phyloP scores from a whole-genome alignment of 495 filamentous ascomycete genomes.

The Tirmania nivea region DNA sequence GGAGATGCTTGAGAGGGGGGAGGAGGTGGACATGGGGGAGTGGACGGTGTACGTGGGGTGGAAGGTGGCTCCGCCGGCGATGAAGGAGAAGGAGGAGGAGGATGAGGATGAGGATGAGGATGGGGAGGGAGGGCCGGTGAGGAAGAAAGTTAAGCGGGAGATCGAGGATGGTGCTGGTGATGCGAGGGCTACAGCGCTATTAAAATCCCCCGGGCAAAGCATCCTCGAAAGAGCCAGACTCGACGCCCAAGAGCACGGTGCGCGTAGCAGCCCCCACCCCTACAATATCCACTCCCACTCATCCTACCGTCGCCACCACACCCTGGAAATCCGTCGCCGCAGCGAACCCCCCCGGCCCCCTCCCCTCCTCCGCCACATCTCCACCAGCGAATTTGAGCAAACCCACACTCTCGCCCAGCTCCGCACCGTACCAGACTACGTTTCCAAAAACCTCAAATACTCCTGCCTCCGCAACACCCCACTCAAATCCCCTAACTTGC shows the following conservation, averaged over 20 bases:
- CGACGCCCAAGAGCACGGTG: not conserved
- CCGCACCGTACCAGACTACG: constrained; percentile 25
- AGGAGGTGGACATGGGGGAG: constrained; percentile 3
- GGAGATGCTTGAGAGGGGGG: not conserved
- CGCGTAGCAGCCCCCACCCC: not conserved
- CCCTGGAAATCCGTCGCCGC: not conserved
- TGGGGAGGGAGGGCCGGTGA: not conserved
- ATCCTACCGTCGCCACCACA: not conserved
- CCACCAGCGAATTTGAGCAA: not conserved
- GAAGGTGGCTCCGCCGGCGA: too few species aligned
- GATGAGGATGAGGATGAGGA: constrained; percentile 5
- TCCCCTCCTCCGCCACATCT: not conserved
- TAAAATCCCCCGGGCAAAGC: too few species aligned
- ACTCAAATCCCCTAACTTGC: constrained; percentile 43
- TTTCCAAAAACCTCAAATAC: constrained; percentile 36
- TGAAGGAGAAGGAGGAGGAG: not conserved
- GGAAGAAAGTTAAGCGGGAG: too few species aligned
- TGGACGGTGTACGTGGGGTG: not conserved
- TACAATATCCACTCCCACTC: not conserved
- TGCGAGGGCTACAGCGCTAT: too few species aligned
- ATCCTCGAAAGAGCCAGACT: not conserved
- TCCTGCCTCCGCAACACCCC: constrained; percentile 67
- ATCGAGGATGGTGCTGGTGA: too few species aligned
- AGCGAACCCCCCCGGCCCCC: not conserved
- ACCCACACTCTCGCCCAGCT: constrained; percentile 1